A percentile compares a stretch with the other conserved stretches of the same genome.
Conservation (phyloP, 805 yeast genomes). For the Vanderwaltozyma tropicalis region DNA sequence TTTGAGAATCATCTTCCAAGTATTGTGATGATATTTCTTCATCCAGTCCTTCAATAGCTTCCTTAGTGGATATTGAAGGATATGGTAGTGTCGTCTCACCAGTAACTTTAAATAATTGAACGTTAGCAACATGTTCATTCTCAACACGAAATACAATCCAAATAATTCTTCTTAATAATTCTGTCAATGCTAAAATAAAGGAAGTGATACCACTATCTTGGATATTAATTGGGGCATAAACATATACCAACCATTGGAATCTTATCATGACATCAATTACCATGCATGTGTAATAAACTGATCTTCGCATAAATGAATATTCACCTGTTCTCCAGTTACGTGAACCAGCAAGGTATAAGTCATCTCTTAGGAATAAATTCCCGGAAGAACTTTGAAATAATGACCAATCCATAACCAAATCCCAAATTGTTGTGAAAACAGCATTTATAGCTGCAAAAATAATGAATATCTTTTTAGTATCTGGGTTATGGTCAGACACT, state of each 20-base stretch:
- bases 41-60: neutral
- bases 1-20: neutral
- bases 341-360: constrained; percentile 49
- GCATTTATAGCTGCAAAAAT: constrained; percentile 68
- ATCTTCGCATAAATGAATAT: constrained; percentile 21
- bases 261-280: constrained; percentile 62
- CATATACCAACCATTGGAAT: constrained; percentile 88
- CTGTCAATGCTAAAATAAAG: constrained; percentile 74
- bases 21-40: neutral
- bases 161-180: constrained; percentile 67
- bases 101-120: constrained; percentile 73
- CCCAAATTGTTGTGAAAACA: constrained; percentile 67
- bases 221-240: constrained; percentile 58
- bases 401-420: constrained; percentile 93
- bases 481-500: constrained; percentile 19
- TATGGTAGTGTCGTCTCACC: constrained; percentile 84
- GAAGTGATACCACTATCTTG: constrained; percentile 84
- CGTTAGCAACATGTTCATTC: constrained; percentile 91
- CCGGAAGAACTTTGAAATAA: constrained; percentile 53
- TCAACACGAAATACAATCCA: constrained; percentile 94
- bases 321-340: constrained; percentile 26
- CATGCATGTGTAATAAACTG: constrained; percentile 66
- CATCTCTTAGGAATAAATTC: constrained; percentile 55
- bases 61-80: neutral
- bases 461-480: constrained; percentile 50